These are phyloP conservation scores for Phytophthora sp. DNA, from an alignment of 352 stramenopile species.

Conservation along the genomic window DNA sequence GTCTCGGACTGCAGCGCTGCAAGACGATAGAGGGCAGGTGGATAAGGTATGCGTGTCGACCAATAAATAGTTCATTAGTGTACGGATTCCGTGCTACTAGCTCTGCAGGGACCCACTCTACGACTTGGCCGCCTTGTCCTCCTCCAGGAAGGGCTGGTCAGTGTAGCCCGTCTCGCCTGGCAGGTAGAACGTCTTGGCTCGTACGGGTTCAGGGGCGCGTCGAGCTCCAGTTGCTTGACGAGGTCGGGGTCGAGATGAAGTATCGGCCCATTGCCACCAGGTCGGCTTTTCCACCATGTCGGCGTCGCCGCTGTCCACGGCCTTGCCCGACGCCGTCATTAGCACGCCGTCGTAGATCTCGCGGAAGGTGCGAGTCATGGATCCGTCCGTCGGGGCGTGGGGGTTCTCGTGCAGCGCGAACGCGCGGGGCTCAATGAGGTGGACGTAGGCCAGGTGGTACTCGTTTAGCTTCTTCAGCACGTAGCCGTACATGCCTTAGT, in stretches of 20 bases:
- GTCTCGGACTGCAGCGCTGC: too few relatives aligned
- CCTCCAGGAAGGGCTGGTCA: conserved; percentile 43
- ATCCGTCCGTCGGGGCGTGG: conserved; percentile 36
- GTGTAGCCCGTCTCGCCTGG: conserved; percentile 42
- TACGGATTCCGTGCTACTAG: not conserved
- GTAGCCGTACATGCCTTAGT: conserved; percentile 42
- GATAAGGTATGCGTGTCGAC: too few relatives aligned
- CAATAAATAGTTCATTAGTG: not conserved
- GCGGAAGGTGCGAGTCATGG: conserved; percentile 51
- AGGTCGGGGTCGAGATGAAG: conserved; percentile 58
- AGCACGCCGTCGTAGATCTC: conserved; percentile 57
- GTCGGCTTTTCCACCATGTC: conserved; percentile 51
- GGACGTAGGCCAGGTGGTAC: conserved; percentile 52
- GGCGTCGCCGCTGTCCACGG: conserved; percentile 40
- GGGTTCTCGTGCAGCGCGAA: conserved; percentile 36
- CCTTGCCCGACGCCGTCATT: conserved; percentile 47
- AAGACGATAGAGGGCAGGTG: too few relatives aligned
- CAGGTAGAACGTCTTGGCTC: conserved; percentile 43
- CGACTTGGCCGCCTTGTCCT: conserved; percentile 2
- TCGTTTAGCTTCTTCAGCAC: conserved; percentile 46
- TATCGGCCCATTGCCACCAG: conserved; percentile 53
- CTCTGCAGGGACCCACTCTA: not conserved
- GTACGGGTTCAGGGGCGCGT: conserved; percentile 46
- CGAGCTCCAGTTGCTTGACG: conserved; percentile 44
- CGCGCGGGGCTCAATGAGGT: conserved; percentile 53